A percentile compares a stretch with the other conserved stretches of the same genome.
These are phyloP conservation scores for Cryptococcus sp. DNA, from an alignment of 1,284 basidiomycete species.

Conservation along the genomic window DNA sequence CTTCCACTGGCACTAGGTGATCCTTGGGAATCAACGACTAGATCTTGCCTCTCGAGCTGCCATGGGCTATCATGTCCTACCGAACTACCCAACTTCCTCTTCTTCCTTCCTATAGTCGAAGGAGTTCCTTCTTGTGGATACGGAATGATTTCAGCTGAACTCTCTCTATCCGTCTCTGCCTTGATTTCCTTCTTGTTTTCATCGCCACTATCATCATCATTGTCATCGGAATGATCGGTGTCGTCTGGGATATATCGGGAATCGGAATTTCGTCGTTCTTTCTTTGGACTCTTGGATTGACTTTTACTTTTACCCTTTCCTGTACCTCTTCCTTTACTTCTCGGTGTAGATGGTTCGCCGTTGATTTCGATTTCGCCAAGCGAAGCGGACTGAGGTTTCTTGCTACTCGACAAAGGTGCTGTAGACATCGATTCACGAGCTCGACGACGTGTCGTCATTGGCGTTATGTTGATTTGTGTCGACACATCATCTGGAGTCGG, in stretches of 20 bases:
- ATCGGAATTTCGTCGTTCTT: not conserved
- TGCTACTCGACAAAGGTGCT: not conserved
- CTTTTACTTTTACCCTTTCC: not conserved
- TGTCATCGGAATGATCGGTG: constrained; percentile 1
- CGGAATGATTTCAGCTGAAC: not conserved
- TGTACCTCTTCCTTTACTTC: not conserved
- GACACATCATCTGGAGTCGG: not conserved
- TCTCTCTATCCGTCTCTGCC: not conserved
- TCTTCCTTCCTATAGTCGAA: not conserved
- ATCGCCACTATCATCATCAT: constrained; percentile 3
- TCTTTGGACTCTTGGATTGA: not conserved
- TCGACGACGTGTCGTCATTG: not conserved
- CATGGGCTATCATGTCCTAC: not conserved
- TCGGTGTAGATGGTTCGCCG: not conserved
- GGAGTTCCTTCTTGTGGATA: not conserved
- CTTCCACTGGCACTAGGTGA: constrained; percentile 2
- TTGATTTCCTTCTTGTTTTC: constrained; percentile 2
- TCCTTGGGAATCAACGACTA: not conserved
- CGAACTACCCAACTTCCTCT: not conserved
- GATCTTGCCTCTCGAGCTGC: not conserved
- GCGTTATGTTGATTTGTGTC: not conserved
- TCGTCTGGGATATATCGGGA: not conserved
- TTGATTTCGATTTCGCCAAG: no score
- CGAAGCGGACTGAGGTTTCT: not conserved
- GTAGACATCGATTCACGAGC: not conserved